Evolutionary conservation across 768 basidiomycete genomes (phyloP).

Genomic region (Termitomyces sp.): DNA sequence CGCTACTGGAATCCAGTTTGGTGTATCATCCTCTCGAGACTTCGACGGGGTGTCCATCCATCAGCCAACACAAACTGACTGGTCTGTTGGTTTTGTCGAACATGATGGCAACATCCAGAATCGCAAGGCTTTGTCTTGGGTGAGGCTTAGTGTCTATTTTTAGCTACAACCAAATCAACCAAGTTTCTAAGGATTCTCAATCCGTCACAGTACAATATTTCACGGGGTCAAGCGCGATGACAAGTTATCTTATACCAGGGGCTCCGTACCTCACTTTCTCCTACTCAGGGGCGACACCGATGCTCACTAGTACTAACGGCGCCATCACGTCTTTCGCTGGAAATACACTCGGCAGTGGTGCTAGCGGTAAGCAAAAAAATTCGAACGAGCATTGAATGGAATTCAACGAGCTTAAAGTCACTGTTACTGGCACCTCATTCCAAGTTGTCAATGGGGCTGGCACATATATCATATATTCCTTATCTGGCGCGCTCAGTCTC

Average conservation of each 20-base stretch:
- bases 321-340: slow-evolving; percentile 29
- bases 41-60: slow-evolving; percentile 32
- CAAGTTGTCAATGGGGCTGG: slow-evolving; percentile 25
- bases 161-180: neutral
- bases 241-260: slow-evolving; percentile 30
- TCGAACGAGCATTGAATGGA: neutral
- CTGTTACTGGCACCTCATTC: slow-evolving; percentile 26
- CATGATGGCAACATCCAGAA: slow-evolving; percentile 27
- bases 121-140: slow-evolving; percentile 33
- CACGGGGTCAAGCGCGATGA: slow-evolving; percentile 26
- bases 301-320: slow-evolving; percentile 27
- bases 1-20: slow-evolving; percentile 26
- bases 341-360: slow-evolving; percentile 17
- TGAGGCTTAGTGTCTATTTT: slow-evolving; percentile 6
- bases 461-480: slow-evolving; percentile 31
- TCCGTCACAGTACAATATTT: slow-evolving; percentile 34
- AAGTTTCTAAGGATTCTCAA: slow-evolving; percentile 26
- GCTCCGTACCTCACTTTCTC: slow-evolving; percentile 32
- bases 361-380: slow-evolving; percentile 15
- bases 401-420: slow-evolving; percentile 15
- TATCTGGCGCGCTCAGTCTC: slow-evolving; percentile 26
- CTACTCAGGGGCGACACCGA: slow-evolving; percentile 28
- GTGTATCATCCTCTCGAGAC: slow-evolving; percentile 25
- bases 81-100: slow-evolving; percentile 29
- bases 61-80: slow-evolving; percentile 29